Evolutionary conservation across 805 yeast genomes (phyloP), one percentile per base, ranked within the genome.

Genomic region (Cyberlindnera euphorbiiphila): DNA sequence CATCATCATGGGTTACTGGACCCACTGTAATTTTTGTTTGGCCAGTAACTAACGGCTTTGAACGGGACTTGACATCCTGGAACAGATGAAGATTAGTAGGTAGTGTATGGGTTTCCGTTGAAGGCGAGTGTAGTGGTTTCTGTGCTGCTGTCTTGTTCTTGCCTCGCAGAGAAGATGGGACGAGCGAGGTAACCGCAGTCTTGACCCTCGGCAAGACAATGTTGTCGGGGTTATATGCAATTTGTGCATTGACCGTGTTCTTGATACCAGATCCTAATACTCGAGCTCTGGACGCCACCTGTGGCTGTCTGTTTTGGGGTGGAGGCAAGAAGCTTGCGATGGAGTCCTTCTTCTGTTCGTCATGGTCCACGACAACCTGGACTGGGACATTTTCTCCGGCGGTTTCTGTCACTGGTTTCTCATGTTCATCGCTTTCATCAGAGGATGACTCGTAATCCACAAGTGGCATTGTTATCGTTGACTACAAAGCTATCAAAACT

Each of bases 241-340:
- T 32, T 11, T 27, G 34, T 1, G 50, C 32, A 29, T 29, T 38
- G 5, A 48, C 41, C 3, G 36, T 42, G 25, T 39, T 42, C 27
- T 42, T 48, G 28, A 43, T 36, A 4, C 47, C 52, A 9, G 37
- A 39, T 3, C 54, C 55, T 2, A 51, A 30, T 6, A 38, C 43
- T 18, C 41, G 36, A 9, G 42, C 43, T 14, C 39, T 38, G 9
- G 45, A 19, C 9, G n/a, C 15, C 24, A 16, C 22, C 29, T 18
- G 30, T 19, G 32, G 36, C 20, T 30, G 37, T 25, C 45, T 40
- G 28, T 46, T 42, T 40, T 47, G 46, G 14, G 57, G 57, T 9
- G 46, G 37, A 6, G 57, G 57, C 4, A 53, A 43, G 39, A 50
- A 53, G 20, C 44, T 46, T 10, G 52, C 45, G 16, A 51, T 51